phyloP scores from a whole-genome alignment of 2,329 filamentous ascomycete species.

The Cryphonectria nitschkei region DNA sequence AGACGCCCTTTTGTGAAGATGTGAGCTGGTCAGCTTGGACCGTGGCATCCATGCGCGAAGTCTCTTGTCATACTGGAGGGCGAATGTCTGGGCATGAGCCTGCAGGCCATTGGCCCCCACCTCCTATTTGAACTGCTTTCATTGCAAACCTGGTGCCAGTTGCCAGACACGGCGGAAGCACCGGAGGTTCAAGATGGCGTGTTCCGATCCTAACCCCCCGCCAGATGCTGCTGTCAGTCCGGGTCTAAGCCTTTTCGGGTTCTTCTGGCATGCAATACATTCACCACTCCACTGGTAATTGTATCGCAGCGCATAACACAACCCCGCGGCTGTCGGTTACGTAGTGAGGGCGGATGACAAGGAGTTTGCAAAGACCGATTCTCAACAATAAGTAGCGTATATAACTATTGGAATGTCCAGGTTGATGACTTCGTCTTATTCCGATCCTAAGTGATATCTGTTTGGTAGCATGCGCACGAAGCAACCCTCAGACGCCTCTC shows the following conservation, averaged over 20 bases:
- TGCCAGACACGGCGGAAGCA: background rate
- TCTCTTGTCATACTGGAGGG: background rate
- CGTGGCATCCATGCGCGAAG: background rate
- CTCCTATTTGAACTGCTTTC: background rate
- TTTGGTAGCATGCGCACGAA: background rate
- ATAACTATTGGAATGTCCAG: background rate
- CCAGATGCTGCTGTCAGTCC: background rate
- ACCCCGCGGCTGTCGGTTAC: background rate
- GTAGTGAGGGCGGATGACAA: background rate
- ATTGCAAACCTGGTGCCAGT: background rate
- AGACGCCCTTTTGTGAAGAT: background rate
- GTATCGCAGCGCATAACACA: background rate
- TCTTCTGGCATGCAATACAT: background rate
- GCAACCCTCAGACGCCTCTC: background rate
- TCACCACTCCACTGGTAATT: background rate
- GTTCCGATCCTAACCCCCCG: slow-evolving; percentile 20
- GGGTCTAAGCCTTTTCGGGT: slow-evolving; percentile 4
- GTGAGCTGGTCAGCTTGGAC: background rate
- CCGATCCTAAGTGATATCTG: background rate
- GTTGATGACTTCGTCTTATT: background rate
- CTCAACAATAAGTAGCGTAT: background rate
- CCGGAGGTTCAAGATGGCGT: slow-evolving; percentile 6
- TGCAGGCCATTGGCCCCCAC: background rate
- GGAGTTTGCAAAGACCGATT: background rate
- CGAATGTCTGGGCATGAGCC: background rate